Evolutionary conservation across 257 asterid genomes (phyloP).

Genomic region (Anisodus tanguticus): DNA sequence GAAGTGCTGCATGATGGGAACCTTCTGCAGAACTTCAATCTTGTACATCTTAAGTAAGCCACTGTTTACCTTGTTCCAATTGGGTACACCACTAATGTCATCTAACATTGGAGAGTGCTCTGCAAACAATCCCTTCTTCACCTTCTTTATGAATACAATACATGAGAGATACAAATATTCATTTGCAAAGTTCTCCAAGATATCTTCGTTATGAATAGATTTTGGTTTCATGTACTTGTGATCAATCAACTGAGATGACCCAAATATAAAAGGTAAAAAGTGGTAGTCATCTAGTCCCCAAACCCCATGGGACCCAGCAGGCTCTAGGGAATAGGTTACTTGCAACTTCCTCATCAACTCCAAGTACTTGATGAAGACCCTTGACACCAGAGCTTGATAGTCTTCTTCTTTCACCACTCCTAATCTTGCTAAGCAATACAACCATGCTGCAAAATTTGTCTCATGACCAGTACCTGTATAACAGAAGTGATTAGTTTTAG

Average conservation of each 20-base stretch:
- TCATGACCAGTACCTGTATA: conserved; percentile 86
- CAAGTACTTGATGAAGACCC: conserved; percentile 75
- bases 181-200: conserved; percentile 75
- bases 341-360: conserved; percentile 92
- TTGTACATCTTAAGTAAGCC: conserved; percentile 95
- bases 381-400: conserved; percentile 76
- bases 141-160: conserved; percentile 78
- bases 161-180: conserved; percentile 85
- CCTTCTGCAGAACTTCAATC: conserved; percentile 89
- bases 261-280: conserved; percentile 85
- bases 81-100: conserved; percentile 92
- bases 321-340: conserved; percentile 75
- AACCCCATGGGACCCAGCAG: conserved; percentile 97
- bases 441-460: conserved; percentile 91
- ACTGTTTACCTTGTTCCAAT: conserved; percentile 86
- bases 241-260: conserved; percentile 87
- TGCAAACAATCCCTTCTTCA: conserved; percentile 87
- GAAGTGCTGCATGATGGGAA: conserved; percentile 96
- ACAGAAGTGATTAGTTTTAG: conserved; percentile 25
- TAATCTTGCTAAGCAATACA: conserved; percentile 83
- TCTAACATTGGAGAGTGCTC: conserved; percentile 99
- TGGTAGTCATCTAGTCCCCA: conserved; percentile 99
- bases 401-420: conserved; percentile 79
- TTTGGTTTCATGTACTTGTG: conserved; percentile 98
- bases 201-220: conserved; percentile 89